Percentiles rank a stretch among this genome's conserved stretches.
Evolutionary conservation across 371 early-diverging fungal species (phyloP).

Genomic region (Apophysomyces trapeziformis): DNA sequence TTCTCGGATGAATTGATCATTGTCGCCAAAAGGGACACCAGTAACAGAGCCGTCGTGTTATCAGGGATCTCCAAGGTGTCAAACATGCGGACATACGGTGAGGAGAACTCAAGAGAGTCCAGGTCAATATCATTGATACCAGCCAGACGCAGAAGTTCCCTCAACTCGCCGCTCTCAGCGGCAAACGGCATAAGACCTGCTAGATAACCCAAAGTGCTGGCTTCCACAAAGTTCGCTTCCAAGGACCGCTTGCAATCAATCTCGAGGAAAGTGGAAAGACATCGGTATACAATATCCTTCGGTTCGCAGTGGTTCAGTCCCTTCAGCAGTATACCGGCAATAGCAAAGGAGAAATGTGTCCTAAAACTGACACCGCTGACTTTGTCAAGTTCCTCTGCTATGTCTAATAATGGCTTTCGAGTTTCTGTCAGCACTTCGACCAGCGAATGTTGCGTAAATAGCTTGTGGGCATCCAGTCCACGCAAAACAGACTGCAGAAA

Average conservation of each 20-base stretch:
- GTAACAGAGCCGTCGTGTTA: conserved; percentile 57
- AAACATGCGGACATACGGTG: conserved; percentile 26
- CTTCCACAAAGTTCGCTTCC: conserved; percentile 21
- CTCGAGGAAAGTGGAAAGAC: conserved; percentile 71
- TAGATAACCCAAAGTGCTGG: conserved; percentile 45
- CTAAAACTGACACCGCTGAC: conserved; percentile 65
- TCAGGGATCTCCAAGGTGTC: conserved; percentile 51
- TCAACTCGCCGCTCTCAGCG: conserved; percentile 46
- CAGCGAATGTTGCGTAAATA: conserved; percentile 53
- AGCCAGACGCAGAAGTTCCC: conserved; percentile 46
- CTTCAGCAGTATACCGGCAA: conserved; percentile 65
- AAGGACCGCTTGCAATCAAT: conserved; percentile 57
- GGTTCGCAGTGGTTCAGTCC: conserved; percentile 55
- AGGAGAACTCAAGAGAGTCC: conserved; percentile 16
- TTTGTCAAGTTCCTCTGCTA: conserved; percentile 56
- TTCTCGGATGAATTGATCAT: conserved; percentile 68
- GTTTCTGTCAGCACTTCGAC: conserved; percentile 60
- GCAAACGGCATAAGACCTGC: conserved; percentile 54
- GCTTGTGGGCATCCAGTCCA: conserved; percentile 69
- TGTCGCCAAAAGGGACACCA: conserved; percentile 63
- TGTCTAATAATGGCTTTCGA: conserved; percentile 54
- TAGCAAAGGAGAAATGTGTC: conserved; percentile 73
- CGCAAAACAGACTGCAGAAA: conserved; percentile 72
- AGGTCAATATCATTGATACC: conserved; percentile 41
- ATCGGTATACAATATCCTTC: conserved; percentile 65